Base-by-base conservation (phyloP, 1,284 basidiomycete species). In the Tranzscheliella williamsii region DNA sequence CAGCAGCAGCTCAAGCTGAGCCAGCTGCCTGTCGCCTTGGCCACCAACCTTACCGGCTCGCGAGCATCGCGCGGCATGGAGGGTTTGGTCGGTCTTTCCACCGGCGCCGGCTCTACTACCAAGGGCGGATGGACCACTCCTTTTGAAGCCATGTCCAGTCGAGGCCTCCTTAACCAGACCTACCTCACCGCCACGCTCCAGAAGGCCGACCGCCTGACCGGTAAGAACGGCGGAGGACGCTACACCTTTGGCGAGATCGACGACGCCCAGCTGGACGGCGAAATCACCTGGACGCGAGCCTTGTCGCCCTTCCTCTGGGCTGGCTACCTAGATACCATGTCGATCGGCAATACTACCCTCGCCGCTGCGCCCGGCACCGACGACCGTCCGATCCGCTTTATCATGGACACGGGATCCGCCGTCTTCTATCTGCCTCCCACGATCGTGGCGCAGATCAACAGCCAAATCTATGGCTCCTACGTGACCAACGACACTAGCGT, bases 171-270 rank as follows among this genome's bases (percentile, higher is more conserved):
- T 41, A 20, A 38, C 21, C 26, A 61, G 32, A 65, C 61, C 20
- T 71, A 69, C 45, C 54, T 71, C 29, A 63, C 58, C 26, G 58
- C 60, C 7, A 61, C 69, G 11, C 55, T 71, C 20, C 41, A 17
- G n/a, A 63, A 68, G 37, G 62, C 66, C 30, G 47, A 71, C 41
- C 61, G 69, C 18, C 31, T 51, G 23, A 71, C 69, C 9, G 69
- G 69, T 42, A 47, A 39, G 32, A 56, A 57, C 29, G 66, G 66
- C 17, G 66, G 69, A 44, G 69, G 69, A 31, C 52, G 53, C 12
- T 69, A 69, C 64, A 42, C 47, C 5, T 64, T 71, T 27, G 69
- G 69, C 36, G 56, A 56, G 32, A 33, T 71, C 29, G 69, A 71
- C 47, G 34, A 50, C 17, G 26, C 43, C 7, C 37, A 42, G n/a